Evolutionary conservation across 371 early-diverging fungal species (phyloP).

Genomic region (Syncephalis plumigaleata): DNA sequence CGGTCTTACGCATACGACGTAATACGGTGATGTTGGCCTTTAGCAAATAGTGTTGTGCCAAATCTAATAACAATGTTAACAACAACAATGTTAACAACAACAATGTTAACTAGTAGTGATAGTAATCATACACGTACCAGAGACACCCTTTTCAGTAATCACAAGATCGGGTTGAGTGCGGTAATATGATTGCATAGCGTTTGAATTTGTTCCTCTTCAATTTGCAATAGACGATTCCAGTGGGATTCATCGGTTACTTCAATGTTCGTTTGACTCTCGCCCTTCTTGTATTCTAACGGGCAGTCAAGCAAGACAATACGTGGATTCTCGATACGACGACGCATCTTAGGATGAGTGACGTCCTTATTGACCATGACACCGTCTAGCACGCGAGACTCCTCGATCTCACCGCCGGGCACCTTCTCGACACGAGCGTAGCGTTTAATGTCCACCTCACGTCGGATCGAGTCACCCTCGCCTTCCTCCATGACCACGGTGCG

Average conservation of each 20-base stretch:
- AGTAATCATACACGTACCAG: conserved; percentile 55
- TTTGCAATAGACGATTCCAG: conserved; percentile 93
- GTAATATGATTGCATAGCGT: conserved; percentile 92
- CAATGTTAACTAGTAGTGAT: neutral
- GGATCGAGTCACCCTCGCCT: conserved; percentile 23
- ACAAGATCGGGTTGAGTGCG: conserved; percentile 96
- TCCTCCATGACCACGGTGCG: conserved; percentile 73
- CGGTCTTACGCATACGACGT: conserved; percentile 97
- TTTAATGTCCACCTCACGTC: conserved; percentile 91
- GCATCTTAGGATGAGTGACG: conserved; percentile 99
- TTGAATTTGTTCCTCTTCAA: conserved; percentile 99
- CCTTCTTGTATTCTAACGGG: conserved; percentile 99
- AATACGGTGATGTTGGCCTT: conserved; percentile 97
- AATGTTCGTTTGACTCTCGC: conserved; percentile 98
- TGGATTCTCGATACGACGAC: conserved; percentile 96
- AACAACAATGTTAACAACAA: neutral
- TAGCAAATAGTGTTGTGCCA: conserved; percentile 95
- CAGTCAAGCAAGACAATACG: conserved; percentile 96
- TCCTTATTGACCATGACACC: conserved; percentile 99
- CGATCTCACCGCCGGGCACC: conserved; percentile 97
- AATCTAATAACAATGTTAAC: conserved; percentile 26
- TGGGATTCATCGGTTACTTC: conserved; percentile 95
- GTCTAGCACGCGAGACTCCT: conserved; percentile 92
- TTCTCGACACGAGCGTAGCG: conserved; percentile 96
- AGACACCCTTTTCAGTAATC: conserved; percentile 99